phyloP scores from a whole-genome alignment of 768 basidiomycete species.

The Strobilomyces dryophilus region DNA sequence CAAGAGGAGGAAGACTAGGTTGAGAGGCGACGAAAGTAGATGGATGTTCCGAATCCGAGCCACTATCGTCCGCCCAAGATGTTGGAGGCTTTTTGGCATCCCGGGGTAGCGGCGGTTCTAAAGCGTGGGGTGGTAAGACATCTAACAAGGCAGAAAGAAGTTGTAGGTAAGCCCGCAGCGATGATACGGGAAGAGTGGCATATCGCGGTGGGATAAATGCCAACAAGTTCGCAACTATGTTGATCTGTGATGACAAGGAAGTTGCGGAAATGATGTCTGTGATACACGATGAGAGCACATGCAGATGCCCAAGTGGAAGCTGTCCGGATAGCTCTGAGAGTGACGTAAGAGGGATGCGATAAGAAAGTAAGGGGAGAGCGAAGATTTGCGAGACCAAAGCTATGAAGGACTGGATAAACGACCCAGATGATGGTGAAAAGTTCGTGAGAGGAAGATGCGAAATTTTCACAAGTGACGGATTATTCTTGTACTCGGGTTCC shows the following conservation, averaged over 20 bases:
- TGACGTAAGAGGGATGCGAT: constrained; percentile 58
- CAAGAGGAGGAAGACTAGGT: constrained; percentile 40
- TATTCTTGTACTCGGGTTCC: constrained; percentile 55
- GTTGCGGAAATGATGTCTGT: constrained; percentile 28
- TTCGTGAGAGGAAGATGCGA: constrained; percentile 20
- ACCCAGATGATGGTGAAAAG: constrained; percentile 31
- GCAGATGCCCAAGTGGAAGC: constrained; percentile 50
- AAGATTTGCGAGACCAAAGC: constrained; percentile 54
- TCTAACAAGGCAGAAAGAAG: constrained; percentile 51
- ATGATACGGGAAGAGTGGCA: constrained; percentile 38
- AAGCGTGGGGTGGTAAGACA: constrained; percentile 45
- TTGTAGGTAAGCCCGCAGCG: constrained; percentile 50
- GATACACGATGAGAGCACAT: constrained; percentile 30
- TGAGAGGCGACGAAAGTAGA: constrained; percentile 34
- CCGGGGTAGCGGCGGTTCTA: constrained; percentile 41
- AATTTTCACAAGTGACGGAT: constrained; percentile 26
- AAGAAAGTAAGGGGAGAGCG: constrained; percentile 73
- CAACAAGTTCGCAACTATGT: constrained; percentile 71
- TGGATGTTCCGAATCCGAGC: constrained; percentile 36
- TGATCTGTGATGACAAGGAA: constrained; percentile 36
- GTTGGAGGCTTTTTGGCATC: constrained; percentile 8
- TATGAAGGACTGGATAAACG: constrained; percentile 31
- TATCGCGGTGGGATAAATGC: constrained; percentile 65
- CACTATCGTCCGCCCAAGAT: constrained; percentile 32
- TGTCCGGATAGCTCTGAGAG: constrained; percentile 62